Percentiles rank a stretch among this genome's conserved stretches.
Conservation (phyloP, 768 basidiomycete species). For the Tricholoma bakamatsutake region DNA sequence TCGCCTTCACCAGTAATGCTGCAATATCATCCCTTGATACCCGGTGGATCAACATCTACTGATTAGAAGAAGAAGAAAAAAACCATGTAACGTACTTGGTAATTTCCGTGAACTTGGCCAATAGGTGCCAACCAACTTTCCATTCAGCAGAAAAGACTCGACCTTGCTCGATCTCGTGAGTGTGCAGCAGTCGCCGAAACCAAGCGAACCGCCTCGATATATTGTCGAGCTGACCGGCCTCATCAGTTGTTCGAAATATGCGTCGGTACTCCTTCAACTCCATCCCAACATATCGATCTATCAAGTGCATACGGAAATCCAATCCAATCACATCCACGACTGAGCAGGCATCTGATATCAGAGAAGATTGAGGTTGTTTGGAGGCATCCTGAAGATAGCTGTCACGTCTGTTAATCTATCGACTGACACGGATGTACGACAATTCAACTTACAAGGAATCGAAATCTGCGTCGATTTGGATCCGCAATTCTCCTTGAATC, state of each 20-base stretch:
- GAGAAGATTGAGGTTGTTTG: constrained; percentile 55
- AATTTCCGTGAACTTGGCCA: constrained; percentile 84
- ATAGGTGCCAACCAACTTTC: constrained; percentile 78
- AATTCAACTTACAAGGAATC: constrained; percentile 75
- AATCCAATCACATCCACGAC: constrained; percentile 84
- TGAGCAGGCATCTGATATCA: constrained; percentile 79
- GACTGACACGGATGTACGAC: neutral
- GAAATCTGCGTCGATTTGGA: constrained; percentile 83
- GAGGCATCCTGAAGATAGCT: constrained; percentile 80
- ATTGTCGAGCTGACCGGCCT: constrained; percentile 96
- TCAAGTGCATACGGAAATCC: constrained; percentile 74
- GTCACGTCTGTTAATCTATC: neutral
- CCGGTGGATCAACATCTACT: neutral
- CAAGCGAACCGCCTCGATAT: constrained; percentile 89
- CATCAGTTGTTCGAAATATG: constrained; percentile 89
- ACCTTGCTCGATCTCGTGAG: constrained; percentile 84
- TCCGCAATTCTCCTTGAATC: constrained; percentile 75
- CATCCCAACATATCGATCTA: constrained; percentile 85
- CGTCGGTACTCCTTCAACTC: constrained; percentile 95
- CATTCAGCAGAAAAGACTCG: constrained; percentile 81
- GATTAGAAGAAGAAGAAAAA: neutral
- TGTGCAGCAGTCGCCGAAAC: constrained; percentile 82
- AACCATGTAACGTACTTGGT: constrained; percentile 65
- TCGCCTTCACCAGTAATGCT: constrained; percentile 72
- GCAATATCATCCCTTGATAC: constrained; percentile 72